Evolutionary conservation across 768 basidiomycete species (phyloP), one percentile per base, ranked within the genome.

Genomic region (Auricularia cornea): DNA sequence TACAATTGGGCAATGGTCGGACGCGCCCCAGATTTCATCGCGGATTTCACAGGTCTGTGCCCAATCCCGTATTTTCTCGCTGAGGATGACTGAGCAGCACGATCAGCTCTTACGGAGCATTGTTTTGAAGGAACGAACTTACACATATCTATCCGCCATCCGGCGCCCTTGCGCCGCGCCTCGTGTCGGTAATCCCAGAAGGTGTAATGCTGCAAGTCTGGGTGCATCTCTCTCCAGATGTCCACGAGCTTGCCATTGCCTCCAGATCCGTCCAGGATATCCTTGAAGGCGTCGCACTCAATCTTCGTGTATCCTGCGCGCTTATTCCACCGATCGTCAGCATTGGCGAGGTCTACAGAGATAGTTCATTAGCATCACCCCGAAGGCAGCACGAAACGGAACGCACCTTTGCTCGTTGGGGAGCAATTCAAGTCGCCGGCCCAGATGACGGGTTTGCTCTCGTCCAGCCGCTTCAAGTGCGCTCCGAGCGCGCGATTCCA

Each of bases 71-170:
- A 94, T 75, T 33, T 87, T 81, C 70, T 92, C 84, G 71, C 90
- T 92, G 61, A 89, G 65, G 38, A 94, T 83, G 72, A 89, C 92
- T 94, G 69, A 3, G 33, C 59, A n/a, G 14, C 23, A 23, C 23
- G 6, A 54, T 61, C 48, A 59, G 60, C 40, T 59, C 23, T 48
- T 11, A 2, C 56, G 52, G 40, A 56, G 59, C 59, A 14, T 54
- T 23, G 52, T 29, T 29, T 23, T 31, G 59, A 23, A 26, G 60
- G 20, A 44, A 59, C 30, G 57, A 75, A 44, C 31, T 66, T 78
- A 92, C 91, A 92, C 79, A 87, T 87, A 71, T 95, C 93, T 30
- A 95, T 74, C 67, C 93, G 80, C 93, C 93, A 95, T 2, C 92
- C 92, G 56, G 92, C 81, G 3, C 91, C 89, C 70, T 93, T 94